phyloP scores from a whole-genome alignment of 805 yeast species.

The Zygoascus flipseniorum region DNA sequence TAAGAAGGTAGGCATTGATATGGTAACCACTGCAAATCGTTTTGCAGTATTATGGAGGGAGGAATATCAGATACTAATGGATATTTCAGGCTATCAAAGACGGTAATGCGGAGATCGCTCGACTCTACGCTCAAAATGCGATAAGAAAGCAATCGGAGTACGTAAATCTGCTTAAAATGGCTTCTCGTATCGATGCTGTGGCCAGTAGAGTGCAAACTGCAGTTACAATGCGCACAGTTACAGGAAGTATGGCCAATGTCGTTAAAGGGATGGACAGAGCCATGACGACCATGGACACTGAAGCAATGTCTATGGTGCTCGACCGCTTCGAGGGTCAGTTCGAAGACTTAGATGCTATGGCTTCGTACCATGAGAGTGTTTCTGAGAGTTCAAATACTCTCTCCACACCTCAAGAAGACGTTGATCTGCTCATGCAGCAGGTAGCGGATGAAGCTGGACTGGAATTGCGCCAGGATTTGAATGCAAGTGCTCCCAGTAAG shows the following conservation, averaged over 20 bases:
- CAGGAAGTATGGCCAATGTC: conserved; percentile 88
- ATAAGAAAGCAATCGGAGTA: conserved; percentile 85
- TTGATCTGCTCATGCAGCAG: conserved; percentile 78
- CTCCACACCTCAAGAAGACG: conserved; percentile 91
- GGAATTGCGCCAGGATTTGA: conserved; percentile 78
- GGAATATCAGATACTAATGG: not conserved
- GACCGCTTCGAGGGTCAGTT: conserved; percentile 94
- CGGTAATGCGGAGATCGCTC: conserved; percentile 88
- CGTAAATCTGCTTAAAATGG: conserved; percentile 66
- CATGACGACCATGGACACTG: conserved; percentile 89
- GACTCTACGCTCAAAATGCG: conserved; percentile 91
- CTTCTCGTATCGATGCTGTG: conserved; percentile 91
- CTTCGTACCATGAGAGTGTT: conserved; percentile 86
- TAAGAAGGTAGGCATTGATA: conserved; percentile 45
- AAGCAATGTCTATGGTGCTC: conserved; percentile 88
- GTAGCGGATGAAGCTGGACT: conserved; percentile 97
- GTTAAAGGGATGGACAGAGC: conserved; percentile 96
- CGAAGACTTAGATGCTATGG: conserved; percentile 89
- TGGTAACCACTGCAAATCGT: too few relatives aligned
- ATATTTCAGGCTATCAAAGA: conserved; percentile 51
- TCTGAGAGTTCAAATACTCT: conserved; percentile 83
- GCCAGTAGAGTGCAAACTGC: conserved; percentile 96
- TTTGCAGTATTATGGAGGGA: not conserved
- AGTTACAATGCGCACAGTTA: conserved; percentile 92
- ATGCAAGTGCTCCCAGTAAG: conserved; percentile 40